phyloP scores from a whole-genome alignment of 2,329 filamentous ascomycete genomes.

The Waltergamsia citrina region DNA sequence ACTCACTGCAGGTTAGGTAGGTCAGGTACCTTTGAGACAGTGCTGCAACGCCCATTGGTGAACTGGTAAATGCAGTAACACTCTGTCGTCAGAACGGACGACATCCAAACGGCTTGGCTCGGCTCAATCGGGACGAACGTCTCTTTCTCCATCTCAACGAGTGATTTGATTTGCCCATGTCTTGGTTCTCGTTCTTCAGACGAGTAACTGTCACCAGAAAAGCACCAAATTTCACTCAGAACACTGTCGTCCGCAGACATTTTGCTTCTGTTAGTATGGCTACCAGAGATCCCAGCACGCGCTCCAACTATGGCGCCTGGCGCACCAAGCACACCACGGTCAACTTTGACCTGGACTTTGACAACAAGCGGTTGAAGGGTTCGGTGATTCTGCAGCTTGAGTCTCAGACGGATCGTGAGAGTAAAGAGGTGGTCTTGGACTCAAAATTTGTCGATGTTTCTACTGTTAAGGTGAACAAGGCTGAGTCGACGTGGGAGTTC shows the following conservation, averaged over 20 bases:
- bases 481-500: conserved; percentile 56
- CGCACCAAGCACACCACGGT: conserved; percentile 74
- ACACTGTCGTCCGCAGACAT: background rate
- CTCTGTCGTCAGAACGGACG: too few relatives aligned
- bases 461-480: conserved; percentile 55
- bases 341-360: conserved; percentile 76
- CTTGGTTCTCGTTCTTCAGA: conserved; percentile 3
- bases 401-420: conserved; percentile 63
- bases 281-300: conserved; percentile 72
- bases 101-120: conserved; percentile 1
- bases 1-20: too few relatives aligned
- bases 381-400: conserved; percentile 69
- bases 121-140: conserved; percentile 3
- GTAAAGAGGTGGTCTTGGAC: conserved; percentile 75
- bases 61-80: too few relatives aligned
- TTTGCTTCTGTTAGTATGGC: conserved; percentile 6
- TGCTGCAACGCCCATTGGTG: too few relatives aligned
- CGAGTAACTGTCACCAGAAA: conserved; percentile 1
- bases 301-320: conserved; percentile 88
- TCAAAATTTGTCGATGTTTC: conserved; percentile 73
- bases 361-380: conserved; percentile 66
- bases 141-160: background rate
- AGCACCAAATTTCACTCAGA: background rate
- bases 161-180: conserved; percentile 1
- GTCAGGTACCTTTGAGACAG: too few relatives aligned